phyloP scores from a whole-genome alignment of 2,329 filamentous ascomycete species.

The Cytospora schulzeri region DNA sequence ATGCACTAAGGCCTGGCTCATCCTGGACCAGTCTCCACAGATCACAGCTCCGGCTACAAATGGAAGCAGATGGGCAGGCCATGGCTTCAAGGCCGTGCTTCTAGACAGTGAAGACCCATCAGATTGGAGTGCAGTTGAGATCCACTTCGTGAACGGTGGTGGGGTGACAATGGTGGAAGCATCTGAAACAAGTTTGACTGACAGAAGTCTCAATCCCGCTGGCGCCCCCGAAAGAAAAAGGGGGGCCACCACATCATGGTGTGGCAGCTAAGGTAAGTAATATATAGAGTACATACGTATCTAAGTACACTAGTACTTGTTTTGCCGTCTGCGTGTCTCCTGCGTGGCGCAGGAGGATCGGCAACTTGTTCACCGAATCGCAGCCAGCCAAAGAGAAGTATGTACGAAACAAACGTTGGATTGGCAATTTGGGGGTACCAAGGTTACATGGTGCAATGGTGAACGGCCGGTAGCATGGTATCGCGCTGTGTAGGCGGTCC shows the following conservation, averaged over 20 bases:
- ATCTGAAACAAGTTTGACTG: conserved; percentile 24
- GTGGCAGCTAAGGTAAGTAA: not conserved
- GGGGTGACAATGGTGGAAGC: conserved; percentile 24
- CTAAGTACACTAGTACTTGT: not conserved
- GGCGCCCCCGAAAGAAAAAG: not conserved
- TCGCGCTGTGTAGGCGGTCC: not conserved
- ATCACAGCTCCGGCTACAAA: conserved; percentile 14
- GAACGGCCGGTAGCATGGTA: not conserved
- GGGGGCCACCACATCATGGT: conserved; percentile 6
- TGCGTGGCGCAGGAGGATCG: conserved; percentile 27
- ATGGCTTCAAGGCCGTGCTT: conserved; percentile 17
- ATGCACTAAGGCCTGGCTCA: conserved; percentile 2
- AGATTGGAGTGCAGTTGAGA: conserved; percentile 6
- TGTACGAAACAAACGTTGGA: no score
- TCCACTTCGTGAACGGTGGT: conserved; percentile 19
- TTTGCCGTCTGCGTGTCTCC: conserved; percentile 11
- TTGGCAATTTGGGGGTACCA: not conserved
- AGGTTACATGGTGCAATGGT: not conserved
- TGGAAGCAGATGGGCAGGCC: conserved; percentile 16
- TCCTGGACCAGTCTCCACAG: conserved; percentile 15
- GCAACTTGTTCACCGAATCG: conserved; percentile 8
- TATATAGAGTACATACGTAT: no score
- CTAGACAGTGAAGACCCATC: not conserved
- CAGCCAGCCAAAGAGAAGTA: conserved; percentile 7
- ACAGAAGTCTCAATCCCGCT: conserved; percentile 2